Evolutionary conservation across 169 alveolate species (phyloP), one percentile per base, ranked within the genome.

Genomic region (Eimeria praecox): DNA sequence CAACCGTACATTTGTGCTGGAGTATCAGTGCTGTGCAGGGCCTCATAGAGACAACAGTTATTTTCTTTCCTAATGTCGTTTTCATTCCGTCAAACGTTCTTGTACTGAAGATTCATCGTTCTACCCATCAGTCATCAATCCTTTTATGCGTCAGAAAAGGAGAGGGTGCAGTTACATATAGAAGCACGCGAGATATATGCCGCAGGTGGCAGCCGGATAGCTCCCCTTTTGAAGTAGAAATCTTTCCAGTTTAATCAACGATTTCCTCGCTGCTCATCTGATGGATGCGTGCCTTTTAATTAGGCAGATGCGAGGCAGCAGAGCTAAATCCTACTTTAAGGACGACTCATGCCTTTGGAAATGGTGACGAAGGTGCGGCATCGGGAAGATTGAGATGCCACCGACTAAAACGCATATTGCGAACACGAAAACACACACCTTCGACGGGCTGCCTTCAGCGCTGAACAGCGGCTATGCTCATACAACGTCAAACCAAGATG

Each of bases 221-320:
- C 33, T 40, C 20, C 10, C 38, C 9, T 40, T 20, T 38, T 40
- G 3, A 27, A 40, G 44, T 30, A 30, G 3, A 66, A 30, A 66
- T 66, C 44, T 9, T 66, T 30, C 44, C 8, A 9, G 22, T 30
- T 30, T 30, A 66, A 30, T 0, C 44, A 6, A 66, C 44, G 73
- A 10, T 62, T 16, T 16, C 22, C 77, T 66, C 44, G 18, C 18
- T 66, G 44, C 77, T 40, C 30, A 20, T 40, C 59, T 42, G 62
- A 14, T 16, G 59, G 16, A 22, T 20, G 27, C 1, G 35, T 27
- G 87, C 62, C 59, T 2, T 22, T 9, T 44, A 14, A 40, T 24
- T 56, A 40, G 35, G 87, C 30, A 38, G 62, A 33, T 77, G 59
- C 20, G 87, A 77, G 62, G 87, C 38, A 38, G 87, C 62, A 40